A percentile compares a stretch with the other conserved stretches of the same genome.
These are phyloP conservation scores for Angomonas deanei DNA, from an alignment of 208 protist genomes.

Conservation along the genomic window DNA sequence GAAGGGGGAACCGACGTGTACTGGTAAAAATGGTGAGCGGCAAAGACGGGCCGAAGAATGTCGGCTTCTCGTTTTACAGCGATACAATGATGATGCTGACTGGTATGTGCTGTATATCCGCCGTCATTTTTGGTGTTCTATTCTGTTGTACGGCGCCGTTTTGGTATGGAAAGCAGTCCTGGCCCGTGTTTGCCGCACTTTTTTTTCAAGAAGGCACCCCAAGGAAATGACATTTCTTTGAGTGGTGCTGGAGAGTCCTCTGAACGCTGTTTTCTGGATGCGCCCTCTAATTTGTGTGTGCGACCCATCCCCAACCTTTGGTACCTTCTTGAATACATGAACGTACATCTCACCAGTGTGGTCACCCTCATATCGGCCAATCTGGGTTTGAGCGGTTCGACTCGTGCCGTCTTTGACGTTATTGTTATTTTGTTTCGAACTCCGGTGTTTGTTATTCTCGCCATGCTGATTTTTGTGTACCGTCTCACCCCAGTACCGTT, in stretches of 20 bases:
- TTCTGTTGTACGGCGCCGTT: constrained; percentile 21
- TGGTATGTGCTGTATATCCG: constrained; percentile 15
- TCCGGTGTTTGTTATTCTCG: background rate
- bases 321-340: background rate
- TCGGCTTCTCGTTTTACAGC: constrained; percentile 50
- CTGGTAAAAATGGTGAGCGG: constrained; percentile 21
- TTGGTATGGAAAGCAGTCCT: constrained; percentile 16
- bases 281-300: constrained; percentile 8
- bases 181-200: background rate
- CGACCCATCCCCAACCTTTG: constrained; percentile 17
- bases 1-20: constrained; percentile 27
- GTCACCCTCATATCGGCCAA: no score
- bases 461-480: background rate
- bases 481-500: background rate
- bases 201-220: background rate
- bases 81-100: constrained; percentile 25
- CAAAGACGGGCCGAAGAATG: background rate
- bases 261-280: background rate
- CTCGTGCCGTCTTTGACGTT: background rate
- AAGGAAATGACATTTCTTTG: background rate
- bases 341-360: background rate
- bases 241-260: background rate
- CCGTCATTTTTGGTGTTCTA: constrained; percentile 9
- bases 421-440: background rate
- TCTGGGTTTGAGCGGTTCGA: background rate